These are phyloP conservation scores for Lipomyces kockii DNA, from an alignment of 805 yeast species.

Conservation along the genomic window DNA sequence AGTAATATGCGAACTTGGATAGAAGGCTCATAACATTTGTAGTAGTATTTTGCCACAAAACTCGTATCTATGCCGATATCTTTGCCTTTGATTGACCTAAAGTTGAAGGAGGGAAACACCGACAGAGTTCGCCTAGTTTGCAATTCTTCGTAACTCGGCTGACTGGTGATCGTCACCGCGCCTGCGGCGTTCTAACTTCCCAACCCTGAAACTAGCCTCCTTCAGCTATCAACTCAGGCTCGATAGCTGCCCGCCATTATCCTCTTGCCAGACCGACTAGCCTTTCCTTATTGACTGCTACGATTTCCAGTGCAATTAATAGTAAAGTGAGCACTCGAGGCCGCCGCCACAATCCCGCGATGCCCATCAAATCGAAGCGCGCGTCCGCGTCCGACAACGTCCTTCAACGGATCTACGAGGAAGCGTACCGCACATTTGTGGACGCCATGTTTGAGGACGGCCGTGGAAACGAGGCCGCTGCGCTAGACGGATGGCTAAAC, in stretches of 20 bases:
- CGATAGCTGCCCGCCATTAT: background rate
- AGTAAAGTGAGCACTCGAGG: background rate
- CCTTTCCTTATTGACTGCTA: background rate
- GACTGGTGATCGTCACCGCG: background rate
- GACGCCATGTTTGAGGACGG: constrained; percentile 49
- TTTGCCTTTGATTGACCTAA: too few species aligned
- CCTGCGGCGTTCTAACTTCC: background rate
- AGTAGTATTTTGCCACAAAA: too few species aligned
- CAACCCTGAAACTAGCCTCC: background rate
- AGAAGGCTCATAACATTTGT: too few species aligned
- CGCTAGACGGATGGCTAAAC: constrained; percentile 47
- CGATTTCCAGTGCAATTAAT: background rate
- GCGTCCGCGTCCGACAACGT: constrained; percentile 25
- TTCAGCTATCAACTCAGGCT: background rate
- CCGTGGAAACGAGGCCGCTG: constrained; percentile 44
- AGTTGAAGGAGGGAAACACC: background rate
- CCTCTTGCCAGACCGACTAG: background rate
- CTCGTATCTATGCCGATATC: too few species aligned
- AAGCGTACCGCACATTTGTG: constrained; percentile 49
- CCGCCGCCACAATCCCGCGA: constrained; percentile 3
- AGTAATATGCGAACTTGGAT: too few species aligned
- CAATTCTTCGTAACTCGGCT: background rate
- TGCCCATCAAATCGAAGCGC: constrained; percentile 31
- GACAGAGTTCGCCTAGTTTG: too few species aligned
- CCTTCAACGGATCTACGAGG: constrained; percentile 49